A percentile compares a stretch with the other conserved stretches of the same genome.
These are phyloP conservation scores for Annulohypoxylon stygium DNA, from an alignment of 495 filamentous ascomycete genomes.

Conservation along the genomic window DNA sequence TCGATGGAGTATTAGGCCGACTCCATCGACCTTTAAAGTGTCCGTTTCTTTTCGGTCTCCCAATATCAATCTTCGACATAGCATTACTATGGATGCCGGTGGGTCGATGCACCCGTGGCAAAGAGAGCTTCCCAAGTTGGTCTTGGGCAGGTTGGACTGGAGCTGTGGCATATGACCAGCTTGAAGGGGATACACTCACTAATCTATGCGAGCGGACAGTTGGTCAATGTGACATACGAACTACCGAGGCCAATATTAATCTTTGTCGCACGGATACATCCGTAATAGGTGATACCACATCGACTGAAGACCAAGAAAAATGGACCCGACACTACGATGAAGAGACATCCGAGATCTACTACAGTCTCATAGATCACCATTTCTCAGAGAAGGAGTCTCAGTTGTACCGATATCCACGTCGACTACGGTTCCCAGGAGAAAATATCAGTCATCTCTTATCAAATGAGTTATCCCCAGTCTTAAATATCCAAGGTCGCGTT, in stretches of 20 bases:
- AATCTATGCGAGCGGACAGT: neutral
- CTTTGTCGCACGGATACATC: neutral
- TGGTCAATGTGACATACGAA: neutral
- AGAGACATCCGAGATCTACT: conserved; percentile 9
- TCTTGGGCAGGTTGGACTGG: conserved; percentile 1
- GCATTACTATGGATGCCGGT: neutral
- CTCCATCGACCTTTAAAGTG: neutral
- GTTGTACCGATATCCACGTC: conserved; percentile 9
- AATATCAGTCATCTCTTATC: neutral
- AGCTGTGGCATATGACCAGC: neutral
- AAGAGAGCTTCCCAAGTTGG: neutral
- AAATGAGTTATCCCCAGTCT: neutral
- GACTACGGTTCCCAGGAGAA: neutral
- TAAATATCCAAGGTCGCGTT: neutral
- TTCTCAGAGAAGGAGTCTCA: neutral
- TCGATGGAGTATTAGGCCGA: neutral
- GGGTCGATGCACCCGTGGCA: conserved; percentile 1
- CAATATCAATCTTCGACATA: neutral
- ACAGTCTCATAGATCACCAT: neutral
- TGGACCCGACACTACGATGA: neutral
- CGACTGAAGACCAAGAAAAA: neutral
- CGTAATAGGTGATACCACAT: neutral
- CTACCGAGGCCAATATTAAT: neutral
- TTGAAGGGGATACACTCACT: neutral
- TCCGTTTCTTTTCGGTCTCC: neutral